Conservation (phyloP, 192 early-diverging fungal species). For the Coemansia sp. region DNA sequence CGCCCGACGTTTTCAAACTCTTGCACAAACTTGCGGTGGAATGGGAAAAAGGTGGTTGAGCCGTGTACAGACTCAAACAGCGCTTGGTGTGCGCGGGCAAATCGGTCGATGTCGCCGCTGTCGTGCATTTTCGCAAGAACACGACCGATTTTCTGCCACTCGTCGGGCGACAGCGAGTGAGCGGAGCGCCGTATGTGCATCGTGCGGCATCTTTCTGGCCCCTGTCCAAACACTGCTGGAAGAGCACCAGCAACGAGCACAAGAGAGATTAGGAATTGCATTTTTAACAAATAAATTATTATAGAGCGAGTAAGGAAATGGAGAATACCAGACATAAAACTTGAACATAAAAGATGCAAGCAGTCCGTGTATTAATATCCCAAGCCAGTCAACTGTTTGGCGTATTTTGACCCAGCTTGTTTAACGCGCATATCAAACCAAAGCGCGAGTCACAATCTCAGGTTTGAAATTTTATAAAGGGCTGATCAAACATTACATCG, state of each 20-base stretch:
- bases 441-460: no score
- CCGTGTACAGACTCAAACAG: conserved; percentile 48
- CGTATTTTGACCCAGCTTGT: no score
- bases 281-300: neutral
- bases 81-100: conserved; percentile 35
- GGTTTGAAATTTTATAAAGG: no score
- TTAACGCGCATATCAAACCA: no score
- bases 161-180: conserved; percentile 32
- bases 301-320: neutral
- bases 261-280: conserved; percentile 8
- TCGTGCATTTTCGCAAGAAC: conserved; percentile 33
- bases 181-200: conserved; percentile 38
- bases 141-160: conserved; percentile 32
- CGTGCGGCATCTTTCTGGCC: conserved; percentile 19
- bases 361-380: no score
- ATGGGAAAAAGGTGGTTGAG: conserved; percentile 48
- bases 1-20: conserved; percentile 51
- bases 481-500: no score
- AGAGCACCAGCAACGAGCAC: conserved; percentile 9
- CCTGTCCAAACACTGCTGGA: conserved; percentile 13
- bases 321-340: neutral
- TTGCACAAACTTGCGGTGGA: conserved; percentile 53
- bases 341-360: neutral
- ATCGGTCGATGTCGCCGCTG: conserved; percentile 41
- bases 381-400: no score